A percentile compares a stretch with the other conserved stretches of the same genome.
phyloP scores from a whole-genome alignment of 192 early-diverging fungal species.

The Globomyces pollinis-pini region DNA sequence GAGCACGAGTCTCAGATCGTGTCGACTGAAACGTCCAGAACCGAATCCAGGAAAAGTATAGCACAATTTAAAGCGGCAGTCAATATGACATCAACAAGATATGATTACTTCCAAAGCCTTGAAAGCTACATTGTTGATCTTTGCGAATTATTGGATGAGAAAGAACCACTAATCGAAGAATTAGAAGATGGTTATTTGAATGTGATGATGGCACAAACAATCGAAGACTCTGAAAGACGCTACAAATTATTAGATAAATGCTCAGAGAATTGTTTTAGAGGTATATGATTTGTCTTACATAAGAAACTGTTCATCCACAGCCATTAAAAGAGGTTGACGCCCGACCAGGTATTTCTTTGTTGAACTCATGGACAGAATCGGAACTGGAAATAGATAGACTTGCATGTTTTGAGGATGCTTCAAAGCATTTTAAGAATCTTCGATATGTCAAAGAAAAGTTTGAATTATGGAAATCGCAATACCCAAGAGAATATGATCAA shows the following conservation, averaged over 20 bases:
- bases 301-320: not conserved
- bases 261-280: not conserved
- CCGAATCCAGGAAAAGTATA: constrained; percentile 2
- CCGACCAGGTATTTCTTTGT: not conserved
- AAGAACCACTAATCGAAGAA: constrained; percentile 14
- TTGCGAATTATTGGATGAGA: constrained; percentile 33
- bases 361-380: not conserved
- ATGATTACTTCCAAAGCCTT: constrained; percentile 33
- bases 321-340: not conserved
- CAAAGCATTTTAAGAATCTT: constrained; percentile 22
- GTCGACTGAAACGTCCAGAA: constrained; percentile 1
- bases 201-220: not conserved
- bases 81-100: constrained; percentile 9
- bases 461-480: constrained; percentile 17
- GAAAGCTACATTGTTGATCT: constrained; percentile 25
- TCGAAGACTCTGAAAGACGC: not conserved
- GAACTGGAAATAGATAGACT: not conserved
- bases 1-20: constrained; percentile 11
- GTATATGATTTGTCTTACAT: not conserved
- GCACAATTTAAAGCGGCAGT: constrained; percentile 15
- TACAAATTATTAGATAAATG: not conserved
- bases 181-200: constrained; percentile 14
- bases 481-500: constrained; percentile 25
- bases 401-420: constrained; percentile 20
- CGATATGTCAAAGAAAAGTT: constrained; percentile 21